Conservation (phyloP, 2,329 filamentous ascomycete genomes). For the Fusarium compactum region DNA sequence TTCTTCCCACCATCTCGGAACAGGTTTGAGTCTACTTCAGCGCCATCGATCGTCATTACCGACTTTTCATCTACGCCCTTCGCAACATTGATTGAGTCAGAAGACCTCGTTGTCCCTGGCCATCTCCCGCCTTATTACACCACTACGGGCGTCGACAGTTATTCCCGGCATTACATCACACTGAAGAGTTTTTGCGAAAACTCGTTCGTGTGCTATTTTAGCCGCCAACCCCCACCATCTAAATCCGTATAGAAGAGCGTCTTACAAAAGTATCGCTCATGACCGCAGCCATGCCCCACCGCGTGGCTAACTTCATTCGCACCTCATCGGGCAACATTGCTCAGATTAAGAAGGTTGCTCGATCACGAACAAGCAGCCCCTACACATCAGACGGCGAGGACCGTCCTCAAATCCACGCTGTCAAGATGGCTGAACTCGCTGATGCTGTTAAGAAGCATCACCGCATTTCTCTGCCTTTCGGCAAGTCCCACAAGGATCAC, state of each 20-base stretch:
- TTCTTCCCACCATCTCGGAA: slow-evolving; percentile 34
- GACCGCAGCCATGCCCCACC: slow-evolving; percentile 64
- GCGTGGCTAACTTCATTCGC: slow-evolving; percentile 68
- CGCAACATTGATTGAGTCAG: slow-evolving; percentile 26
- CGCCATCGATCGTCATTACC: slow-evolving; percentile 33
- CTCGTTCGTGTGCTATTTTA: slow-evolving; percentile 30
- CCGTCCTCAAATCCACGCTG: slow-evolving; percentile 45
- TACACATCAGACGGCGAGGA: slow-evolving; percentile 55
- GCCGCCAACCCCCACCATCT: slow-evolving; percentile 32
- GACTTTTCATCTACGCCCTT: slow-evolving; percentile 16
- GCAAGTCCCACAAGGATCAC: slow-evolving; percentile 58
- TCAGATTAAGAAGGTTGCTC: slow-evolving; percentile 59
- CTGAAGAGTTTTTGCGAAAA: slow-evolving; percentile 39
- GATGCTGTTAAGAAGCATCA: slow-evolving; percentile 58
- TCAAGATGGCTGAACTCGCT: slow-evolving; percentile 55
- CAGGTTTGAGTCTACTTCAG: slow-evolving; percentile 25
- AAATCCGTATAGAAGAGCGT: slow-evolving; percentile 23
- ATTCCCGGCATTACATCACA: slow-evolving; percentile 35
- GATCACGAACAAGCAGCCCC: slow-evolving; percentile 51
- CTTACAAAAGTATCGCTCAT: slow-evolving; percentile 35
- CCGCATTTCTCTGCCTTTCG: slow-evolving; percentile 57
- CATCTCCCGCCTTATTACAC: slow-evolving; percentile 34
- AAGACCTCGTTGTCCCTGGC: slow-evolving; percentile 35
- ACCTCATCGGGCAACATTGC: slow-evolving; percentile 67
- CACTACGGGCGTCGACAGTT: slow-evolving; percentile 20